Evolutionary conservation across 106 monocot species (phyloP), one percentile per base, ranked within the genome.

Genomic region (Xerophyta viscosa): DNA sequence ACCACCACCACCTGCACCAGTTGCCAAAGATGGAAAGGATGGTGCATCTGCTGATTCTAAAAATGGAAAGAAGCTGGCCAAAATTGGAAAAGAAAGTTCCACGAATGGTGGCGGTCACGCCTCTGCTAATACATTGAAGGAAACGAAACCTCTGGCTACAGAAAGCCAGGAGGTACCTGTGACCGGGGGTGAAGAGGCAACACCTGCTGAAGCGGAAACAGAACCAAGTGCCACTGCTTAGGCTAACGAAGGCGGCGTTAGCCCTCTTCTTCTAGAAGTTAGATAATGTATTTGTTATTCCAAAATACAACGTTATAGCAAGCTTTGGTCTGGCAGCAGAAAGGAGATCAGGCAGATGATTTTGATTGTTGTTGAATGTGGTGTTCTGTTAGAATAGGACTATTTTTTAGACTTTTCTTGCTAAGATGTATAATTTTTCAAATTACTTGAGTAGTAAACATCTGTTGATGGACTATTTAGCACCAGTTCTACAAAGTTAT

Each of bases 1-100:
- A 7, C 75, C 83, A 6, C 66, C 83, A 10, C 83, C 82, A 4
- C 61, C 81, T 0, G 54, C 43, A 3, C 33, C 11, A 6, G 33
- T 36, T 6, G 11, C 33, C 33, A 44, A 44, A 14, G 73, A 73
- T 17, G 73, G 61, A 24, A 61, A 56, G n/a, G n/a, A n/a, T n/a
- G n/a, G n/a, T 6, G 20, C 58, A n/a, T 19, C 48, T 13, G 55
- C 43, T 19, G 25, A n/a, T n/a, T n/a, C 44, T 25, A 17, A 24
- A 41, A 57, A 57, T 29, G 20, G 59, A 8, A 74, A 67, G 7
- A 73, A 73, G 29, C 46, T 27, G 5, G 41, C 30, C n/a, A 27
- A 46, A 28, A 37, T 63, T 11, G 50, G 47, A 15, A 65, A 73
- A 54, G 56, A 36, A n/a, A n/a, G n/a, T n/a, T n/a, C n/a, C n/a